Evolutionary conservation across 768 basidiomycete genomes (phyloP).

Genomic region (Floccularia luteovirens): DNA sequence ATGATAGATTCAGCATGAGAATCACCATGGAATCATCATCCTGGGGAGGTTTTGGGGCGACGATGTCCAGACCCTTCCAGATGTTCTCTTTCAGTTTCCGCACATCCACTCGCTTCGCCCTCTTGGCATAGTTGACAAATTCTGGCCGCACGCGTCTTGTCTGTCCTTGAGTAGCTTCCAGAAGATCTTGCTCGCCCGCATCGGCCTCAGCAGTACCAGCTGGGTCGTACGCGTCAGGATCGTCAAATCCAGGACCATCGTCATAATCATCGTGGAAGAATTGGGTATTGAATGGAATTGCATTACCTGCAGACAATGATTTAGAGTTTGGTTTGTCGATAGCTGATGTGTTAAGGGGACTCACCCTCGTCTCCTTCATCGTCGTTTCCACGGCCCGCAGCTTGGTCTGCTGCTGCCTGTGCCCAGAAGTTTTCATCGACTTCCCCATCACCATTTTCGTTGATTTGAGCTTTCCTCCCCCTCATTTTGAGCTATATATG

Average conservation of each 20-base stretch:
- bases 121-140: constrained; percentile 88
- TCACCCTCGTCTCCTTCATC: constrained; percentile 60
- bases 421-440: constrained; percentile 98
- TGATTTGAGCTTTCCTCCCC: constrained; percentile 51
- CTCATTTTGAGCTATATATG: constrained; percentile 77
- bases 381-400: constrained; percentile 33
- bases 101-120: constrained; percentile 95
- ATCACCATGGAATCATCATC: constrained; percentile 46
- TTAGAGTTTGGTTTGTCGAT: not conserved
- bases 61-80: constrained; percentile 87
- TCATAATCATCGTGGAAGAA: constrained; percentile 95
- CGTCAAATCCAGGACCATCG: constrained; percentile 69
- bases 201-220: constrained; percentile 40
- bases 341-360: constrained; percentile 11
- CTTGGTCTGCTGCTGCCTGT: constrained; percentile 82
- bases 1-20: not conserved
- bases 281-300: constrained; percentile 85
- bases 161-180: constrained; percentile 72
- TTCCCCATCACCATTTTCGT: constrained; percentile 71
- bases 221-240: constrained; percentile 38
- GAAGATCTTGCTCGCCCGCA: constrained; percentile 78
- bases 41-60: constrained; percentile 35
- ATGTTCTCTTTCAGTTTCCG: constrained; percentile 96
- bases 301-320: not conserved
- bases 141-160: constrained; percentile 80